phyloP scores from a whole-genome alignment of 1,284 basidiomycete species.

The Pyrrhoderma lamaoense region DNA sequence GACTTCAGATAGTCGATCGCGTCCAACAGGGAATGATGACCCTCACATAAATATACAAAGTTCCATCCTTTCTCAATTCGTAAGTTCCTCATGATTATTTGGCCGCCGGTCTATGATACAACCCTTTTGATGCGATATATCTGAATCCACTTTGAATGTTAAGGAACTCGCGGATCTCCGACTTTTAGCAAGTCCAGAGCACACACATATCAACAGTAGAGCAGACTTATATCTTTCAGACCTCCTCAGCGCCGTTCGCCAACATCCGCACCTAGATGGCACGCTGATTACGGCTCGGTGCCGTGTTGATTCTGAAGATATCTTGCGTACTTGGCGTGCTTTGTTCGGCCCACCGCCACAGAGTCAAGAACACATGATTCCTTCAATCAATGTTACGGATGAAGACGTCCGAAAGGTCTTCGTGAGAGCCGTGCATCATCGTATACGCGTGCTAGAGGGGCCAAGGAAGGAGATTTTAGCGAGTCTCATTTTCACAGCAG shows the following conservation, averaged over 20 bases:
- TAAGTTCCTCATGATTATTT: conserved; percentile 1
- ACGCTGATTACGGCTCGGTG: conserved; percentile 55
- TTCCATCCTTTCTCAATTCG: conserved; percentile 8
- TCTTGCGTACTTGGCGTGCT: conserved; percentile 57
- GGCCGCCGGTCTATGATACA: background rate
- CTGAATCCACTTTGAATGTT: background rate
- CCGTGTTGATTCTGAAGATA: conserved; percentile 50
- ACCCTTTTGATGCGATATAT: background rate
- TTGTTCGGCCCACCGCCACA: conserved; percentile 30
- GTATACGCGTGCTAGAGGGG: conserved; percentile 56
- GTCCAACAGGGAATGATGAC: conserved; percentile 4
- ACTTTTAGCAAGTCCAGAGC: conserved; percentile 25
- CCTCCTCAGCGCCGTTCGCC: conserved; percentile 63
- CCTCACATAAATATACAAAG: background rate
- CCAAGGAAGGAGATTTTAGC: conserved; percentile 61
- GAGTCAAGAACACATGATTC: conserved; percentile 19
- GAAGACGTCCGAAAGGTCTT: conserved; percentile 64
- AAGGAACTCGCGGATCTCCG: conserved; percentile 16
- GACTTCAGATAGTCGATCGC: background rate
- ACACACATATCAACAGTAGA: conserved; percentile 36
- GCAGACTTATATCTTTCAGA: conserved; percentile 62
- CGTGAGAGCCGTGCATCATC: conserved; percentile 63
- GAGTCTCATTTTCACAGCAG: conserved; percentile 43
- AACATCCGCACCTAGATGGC: conserved; percentile 62
- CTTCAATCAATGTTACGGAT: conserved; percentile 53